phyloP scores from a whole-genome alignment of 805 yeast genomes.

The Yarrowia sp. region DNA sequence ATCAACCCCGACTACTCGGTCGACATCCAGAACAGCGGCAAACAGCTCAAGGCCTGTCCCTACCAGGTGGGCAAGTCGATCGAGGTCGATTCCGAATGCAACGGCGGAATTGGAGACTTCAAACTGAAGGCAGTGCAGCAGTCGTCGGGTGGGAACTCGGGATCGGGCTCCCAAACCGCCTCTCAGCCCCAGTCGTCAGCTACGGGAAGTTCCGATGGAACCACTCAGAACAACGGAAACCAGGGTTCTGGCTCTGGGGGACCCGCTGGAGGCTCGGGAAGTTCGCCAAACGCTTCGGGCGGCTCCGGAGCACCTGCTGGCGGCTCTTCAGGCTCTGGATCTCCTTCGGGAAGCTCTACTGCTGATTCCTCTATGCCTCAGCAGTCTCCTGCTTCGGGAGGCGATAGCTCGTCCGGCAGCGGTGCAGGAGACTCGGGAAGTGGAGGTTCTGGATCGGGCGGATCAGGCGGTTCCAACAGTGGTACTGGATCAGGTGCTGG shows the following conservation, averaged over 20 bases:
- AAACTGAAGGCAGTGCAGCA: conserved; percentile 12
- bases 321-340: neutral
- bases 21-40: neutral
- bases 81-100: conserved; percentile 3
- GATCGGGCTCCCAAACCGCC: neutral
- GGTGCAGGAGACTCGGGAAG: too few relatives aligned
- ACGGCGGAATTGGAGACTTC: neutral
- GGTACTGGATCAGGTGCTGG: conserved; percentile 1
- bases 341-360: neutral
- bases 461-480: neutral
- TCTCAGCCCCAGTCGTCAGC: conserved; percentile 6
- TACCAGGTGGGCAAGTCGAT: conserved; percentile 10
- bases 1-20: conserved; percentile 5
- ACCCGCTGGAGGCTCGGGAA: too few relatives aligned
- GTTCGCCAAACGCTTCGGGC: neutral
- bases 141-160: neutral
- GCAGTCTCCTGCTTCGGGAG: too few relatives aligned
- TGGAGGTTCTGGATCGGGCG: neutral
- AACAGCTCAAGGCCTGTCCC: conserved; percentile 6
- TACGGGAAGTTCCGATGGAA: neutral
- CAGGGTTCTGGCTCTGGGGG: too few relatives aligned
- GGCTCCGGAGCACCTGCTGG: neutral
- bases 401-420: too few relatives aligned
- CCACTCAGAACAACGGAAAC: too few relatives aligned
- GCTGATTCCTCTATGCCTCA: neutral